A percentile compares a stretch with the other conserved stretches of the same genome.
Conservation (phyloP, 306 rosid genomes). For the Casuarina cunninghamiana region DNA sequence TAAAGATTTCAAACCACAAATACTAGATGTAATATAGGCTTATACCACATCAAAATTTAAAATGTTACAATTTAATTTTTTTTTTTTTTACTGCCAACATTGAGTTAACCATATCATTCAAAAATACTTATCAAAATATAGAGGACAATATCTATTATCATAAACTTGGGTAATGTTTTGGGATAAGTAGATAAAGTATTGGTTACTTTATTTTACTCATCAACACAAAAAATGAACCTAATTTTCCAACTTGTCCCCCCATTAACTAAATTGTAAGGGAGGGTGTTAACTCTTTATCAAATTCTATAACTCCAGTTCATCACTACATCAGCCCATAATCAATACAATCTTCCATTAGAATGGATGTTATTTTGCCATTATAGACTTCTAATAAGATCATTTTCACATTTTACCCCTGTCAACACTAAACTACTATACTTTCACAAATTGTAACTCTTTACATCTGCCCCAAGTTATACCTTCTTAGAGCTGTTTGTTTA, state of each 20-base stretch:
- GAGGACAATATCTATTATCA: not conserved
- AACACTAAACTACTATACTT: constrained; percentile 9
- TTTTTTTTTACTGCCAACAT: too few relatives aligned
- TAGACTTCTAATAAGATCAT: constrained; percentile 6
- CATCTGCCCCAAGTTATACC: constrained; percentile 28
- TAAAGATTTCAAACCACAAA: too few relatives aligned
- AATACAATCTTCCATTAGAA: constrained; percentile 8
- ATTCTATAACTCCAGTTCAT: constrained; percentile 15
- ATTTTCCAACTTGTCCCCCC: not conserved
- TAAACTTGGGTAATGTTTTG: not conserved
- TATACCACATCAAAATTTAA: too few relatives aligned
- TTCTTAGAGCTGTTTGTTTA: constrained; percentile 31
- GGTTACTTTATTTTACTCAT: not conserved
- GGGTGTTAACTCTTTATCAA: not conserved
- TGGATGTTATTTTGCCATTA: constrained; percentile 15
- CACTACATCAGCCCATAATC: constrained; percentile 17
- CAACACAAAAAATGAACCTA: constrained; percentile 6
- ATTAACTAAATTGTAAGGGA: not conserved
- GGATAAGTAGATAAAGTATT: not conserved
- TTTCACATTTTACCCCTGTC: constrained; percentile 14
- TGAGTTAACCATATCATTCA: not conserved
- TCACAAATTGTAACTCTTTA: constrained; percentile 15
- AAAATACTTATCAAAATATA: not conserved
- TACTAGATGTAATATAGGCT: too few relatives aligned
- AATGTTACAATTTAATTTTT: too few relatives aligned